These are phyloP conservation scores for Leavenworthia alabamica DNA, from an alignment of 345 rosid species.

Conservation along the genomic window DNA sequence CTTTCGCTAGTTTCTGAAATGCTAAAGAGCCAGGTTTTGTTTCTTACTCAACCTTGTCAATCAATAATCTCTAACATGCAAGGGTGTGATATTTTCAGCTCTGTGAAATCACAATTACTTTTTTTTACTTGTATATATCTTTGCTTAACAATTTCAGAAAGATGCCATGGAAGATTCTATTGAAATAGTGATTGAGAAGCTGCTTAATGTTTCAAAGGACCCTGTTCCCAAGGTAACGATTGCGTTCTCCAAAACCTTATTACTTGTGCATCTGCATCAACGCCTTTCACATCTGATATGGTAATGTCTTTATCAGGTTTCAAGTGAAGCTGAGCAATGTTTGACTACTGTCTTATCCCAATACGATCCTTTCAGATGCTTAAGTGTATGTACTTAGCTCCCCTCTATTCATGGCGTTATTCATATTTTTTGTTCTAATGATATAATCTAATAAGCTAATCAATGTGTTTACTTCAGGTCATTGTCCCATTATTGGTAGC, in stretches of 20 bases:
- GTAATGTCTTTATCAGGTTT: constrained; percentile 44
- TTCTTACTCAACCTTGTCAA: not conserved
- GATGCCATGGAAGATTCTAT: constrained; percentile 81
- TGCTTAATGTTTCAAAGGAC: constrained; percentile 82
- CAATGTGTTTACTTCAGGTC: constrained; percentile 48
- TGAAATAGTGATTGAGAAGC: constrained; percentile 87
- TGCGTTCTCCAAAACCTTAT: constrained; percentile 1
- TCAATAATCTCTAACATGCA: not conserved
- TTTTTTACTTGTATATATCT: constrained; percentile 19
- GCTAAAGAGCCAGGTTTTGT: constrained; percentile 82
- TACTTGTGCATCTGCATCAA: too few species aligned
- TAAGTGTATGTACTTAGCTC: constrained; percentile 53
- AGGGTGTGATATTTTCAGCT: not conserved
- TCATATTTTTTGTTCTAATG: not conserved
- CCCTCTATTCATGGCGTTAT: constrained; percentile 1
- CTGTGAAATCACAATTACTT: not conserved
- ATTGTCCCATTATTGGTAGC: constrained; percentile 79
- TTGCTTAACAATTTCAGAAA: constrained; percentile 51
- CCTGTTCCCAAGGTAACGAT: constrained; percentile 53
- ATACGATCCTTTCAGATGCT: constrained; percentile 94
- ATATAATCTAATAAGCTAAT: not conserved
- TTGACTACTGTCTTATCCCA: constrained; percentile 66
- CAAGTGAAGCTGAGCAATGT: constrained; percentile 88
- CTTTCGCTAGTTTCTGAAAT: constrained; percentile 72
- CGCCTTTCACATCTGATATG: constrained; percentile 20